These are phyloP conservation scores for Eimeria brunetti DNA, from an alignment of 169 alveolate genomes.

Conservation along the genomic window DNA sequence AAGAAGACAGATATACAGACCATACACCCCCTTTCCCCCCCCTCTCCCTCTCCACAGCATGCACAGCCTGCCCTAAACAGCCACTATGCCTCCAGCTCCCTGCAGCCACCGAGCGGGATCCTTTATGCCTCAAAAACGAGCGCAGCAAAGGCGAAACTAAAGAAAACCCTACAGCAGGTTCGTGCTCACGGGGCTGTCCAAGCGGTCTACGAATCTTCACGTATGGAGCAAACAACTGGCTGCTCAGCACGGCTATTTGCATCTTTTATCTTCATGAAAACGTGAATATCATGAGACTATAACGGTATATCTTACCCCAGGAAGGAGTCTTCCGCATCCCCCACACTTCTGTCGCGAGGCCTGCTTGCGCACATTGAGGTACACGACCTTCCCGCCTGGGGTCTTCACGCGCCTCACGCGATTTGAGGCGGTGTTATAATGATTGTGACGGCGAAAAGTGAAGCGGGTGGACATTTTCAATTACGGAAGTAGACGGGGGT, in stretches of 20 bases:
- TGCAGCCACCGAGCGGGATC: not conserved
- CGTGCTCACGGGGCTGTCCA: not conserved
- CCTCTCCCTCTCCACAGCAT: not conserved
- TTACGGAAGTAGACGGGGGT: not conserved
- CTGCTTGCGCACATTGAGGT: conserved; percentile 86
- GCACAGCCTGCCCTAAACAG: not conserved
- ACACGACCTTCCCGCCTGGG: conserved; percentile 91
- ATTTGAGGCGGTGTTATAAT: conserved; percentile 93
- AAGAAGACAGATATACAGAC: not conserved
- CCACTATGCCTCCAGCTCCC: not conserved
- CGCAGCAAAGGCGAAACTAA: not conserved
- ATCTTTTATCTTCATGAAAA: not conserved
- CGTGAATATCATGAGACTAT: not conserved
- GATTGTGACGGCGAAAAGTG: conserved; percentile 91
- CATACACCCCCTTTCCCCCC: not conserved
- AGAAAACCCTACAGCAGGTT: not conserved
- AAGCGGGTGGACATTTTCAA: conserved; percentile 92
- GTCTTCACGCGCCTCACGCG: conserved; percentile 91
- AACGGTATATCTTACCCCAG: conserved; percentile 81
- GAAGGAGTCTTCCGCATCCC: conserved; percentile 87
- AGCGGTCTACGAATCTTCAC: not conserved
- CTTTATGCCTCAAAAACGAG: not conserved
- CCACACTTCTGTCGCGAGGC: conserved; percentile 89
- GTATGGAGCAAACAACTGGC: not conserved
- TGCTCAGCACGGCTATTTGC: not conserved